phyloP scores from a whole-genome alignment of 78 protist species.

The Tieghemostelium lacteum region DNA sequence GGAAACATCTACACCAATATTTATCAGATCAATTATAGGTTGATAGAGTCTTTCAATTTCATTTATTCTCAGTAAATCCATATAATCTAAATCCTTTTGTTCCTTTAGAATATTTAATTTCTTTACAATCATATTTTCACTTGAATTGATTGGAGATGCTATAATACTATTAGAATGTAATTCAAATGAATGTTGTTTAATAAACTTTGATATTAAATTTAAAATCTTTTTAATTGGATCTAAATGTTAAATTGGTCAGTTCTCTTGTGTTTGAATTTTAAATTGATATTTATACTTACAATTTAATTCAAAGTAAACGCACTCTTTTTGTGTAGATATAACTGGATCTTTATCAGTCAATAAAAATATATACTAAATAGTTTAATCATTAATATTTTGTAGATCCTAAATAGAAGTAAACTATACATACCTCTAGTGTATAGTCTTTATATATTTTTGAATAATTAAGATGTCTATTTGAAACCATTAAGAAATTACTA shows the following conservation, averaged over 20 bases:
- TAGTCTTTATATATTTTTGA: background rate
- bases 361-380: background rate
- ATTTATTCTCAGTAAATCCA: background rate
- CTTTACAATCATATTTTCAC: background rate
- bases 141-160: background rate
- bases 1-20: background rate
- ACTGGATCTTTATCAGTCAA: background rate
- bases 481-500: background rate
- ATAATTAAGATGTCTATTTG: slow-evolving; percentile 11
- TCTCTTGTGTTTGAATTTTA: background rate
- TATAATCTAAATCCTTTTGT: background rate
- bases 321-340: background rate
- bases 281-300: background rate
- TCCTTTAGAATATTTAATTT: background rate
- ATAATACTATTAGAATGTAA: background rate
- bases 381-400: background rate
- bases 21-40: background rate
- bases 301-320: background rate
- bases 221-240: slow-evolving; percentile 2
- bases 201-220: background rate
- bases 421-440: background rate
- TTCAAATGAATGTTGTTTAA: background rate
- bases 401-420: background rate
- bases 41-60: background rate
- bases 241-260: background rate